phyloP scores from a whole-genome alignment of 2,329 filamentous ascomycete species.

The Monosporascus sp. region DNA sequence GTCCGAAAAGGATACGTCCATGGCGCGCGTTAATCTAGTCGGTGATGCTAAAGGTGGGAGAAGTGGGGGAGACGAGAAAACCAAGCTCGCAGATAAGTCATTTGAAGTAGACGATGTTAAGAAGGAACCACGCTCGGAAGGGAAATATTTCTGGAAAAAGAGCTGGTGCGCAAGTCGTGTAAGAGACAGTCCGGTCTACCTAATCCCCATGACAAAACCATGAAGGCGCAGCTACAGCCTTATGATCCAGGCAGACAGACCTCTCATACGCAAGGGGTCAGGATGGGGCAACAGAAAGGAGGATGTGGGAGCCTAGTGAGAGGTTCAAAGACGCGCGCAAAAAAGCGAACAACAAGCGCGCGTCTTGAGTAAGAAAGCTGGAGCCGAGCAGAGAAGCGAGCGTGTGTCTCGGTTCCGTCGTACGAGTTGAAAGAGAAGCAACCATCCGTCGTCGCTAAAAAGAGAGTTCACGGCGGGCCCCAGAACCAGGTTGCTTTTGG shows the following conservation, averaged over 20 bases:
- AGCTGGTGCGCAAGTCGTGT: neutral
- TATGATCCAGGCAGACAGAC: conserved; percentile 7
- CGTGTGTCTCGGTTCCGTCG: conserved; percentile 21
- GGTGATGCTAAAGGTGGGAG: conserved; percentile 16
- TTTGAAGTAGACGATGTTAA: conserved; percentile 20
- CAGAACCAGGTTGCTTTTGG: conserved; percentile 21
- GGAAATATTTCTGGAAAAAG: conserved; percentile 8
- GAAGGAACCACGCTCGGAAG: conserved; percentile 13
- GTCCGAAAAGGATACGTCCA: conserved; percentile 43
- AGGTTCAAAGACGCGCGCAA: conserved; percentile 25
- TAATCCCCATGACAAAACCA: neutral
- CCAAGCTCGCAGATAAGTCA: conserved; percentile 25
- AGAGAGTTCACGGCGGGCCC: conserved; percentile 11
- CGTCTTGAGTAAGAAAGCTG: conserved; percentile 23
- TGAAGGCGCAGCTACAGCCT: neutral
- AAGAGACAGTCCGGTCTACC: neutral
- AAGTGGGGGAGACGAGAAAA: conserved; percentile 20
- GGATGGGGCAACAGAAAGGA: conserved; percentile 14
- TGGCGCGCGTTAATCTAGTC: conserved; percentile 21
- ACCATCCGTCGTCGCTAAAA: conserved; percentile 13
- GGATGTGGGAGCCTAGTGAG: conserved; percentile 19
- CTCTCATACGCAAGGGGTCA: conserved; percentile 12
- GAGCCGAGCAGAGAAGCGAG: conserved; percentile 19
- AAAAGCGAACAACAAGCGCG: conserved; percentile 29
- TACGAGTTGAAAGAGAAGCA: conserved; percentile 14